Conservation (phyloP, 805 yeast species). For the Sugiyamaella chiloensis region DNA sequence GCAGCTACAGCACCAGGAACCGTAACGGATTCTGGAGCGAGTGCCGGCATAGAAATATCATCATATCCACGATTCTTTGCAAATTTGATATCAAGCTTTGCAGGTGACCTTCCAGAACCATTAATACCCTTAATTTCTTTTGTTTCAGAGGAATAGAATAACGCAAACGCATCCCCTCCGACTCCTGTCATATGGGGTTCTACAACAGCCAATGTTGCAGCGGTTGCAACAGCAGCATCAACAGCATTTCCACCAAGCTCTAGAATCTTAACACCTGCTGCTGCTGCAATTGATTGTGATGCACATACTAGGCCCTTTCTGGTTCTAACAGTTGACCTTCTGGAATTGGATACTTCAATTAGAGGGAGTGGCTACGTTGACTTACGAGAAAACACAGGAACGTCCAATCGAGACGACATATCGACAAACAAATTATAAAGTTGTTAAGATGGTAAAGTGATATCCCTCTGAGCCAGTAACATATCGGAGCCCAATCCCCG, state of each 20-base stretch:
- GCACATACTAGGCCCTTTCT: not conserved
- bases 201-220: conserved; percentile 76
- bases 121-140: not conserved
- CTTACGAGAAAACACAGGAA: not conserved
- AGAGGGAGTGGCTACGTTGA: too few species aligned
- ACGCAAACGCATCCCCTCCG: conserved; percentile 78
- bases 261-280: conserved; percentile 51
- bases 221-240: conserved; percentile 80
- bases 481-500: not conserved
- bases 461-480: not conserved
- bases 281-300: not conserved
- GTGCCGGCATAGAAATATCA: not conserved
- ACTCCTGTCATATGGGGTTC: conserved; percentile 82
- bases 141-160: not conserved
- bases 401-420: not conserved
- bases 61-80: not conserved
- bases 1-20: not conserved
- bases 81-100: not conserved
- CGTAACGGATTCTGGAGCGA: not conserved
- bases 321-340: not conserved
- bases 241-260: conserved; percentile 70
- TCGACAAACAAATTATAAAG: not conserved
- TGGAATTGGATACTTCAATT: not conserved
- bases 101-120: not conserved
- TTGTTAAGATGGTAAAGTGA: not conserved